Base-by-base conservation (phyloP, 495 filamentous ascomycete genomes). In the Talaromyces wortmannii region DNA sequence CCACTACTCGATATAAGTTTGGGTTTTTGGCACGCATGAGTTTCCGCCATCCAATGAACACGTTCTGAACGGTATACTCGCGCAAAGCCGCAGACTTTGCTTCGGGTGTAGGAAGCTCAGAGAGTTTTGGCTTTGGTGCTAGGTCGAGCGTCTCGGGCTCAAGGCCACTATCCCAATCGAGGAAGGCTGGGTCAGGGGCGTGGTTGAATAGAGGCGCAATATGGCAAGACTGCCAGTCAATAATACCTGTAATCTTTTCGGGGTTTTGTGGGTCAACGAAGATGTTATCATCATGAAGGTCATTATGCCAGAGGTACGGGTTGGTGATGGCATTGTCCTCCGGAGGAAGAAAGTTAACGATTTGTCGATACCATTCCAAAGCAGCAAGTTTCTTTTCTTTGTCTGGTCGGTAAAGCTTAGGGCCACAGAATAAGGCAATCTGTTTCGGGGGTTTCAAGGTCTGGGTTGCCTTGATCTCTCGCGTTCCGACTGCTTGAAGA, bases 251-350 rank as follows among this genome's bases (percentile, higher is more conserved):
- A 40, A 70, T 68, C 13, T 53, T 61, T 61, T 51, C 66, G 10
- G 67, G 62, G 45, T 70, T 64, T 13, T 63, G 32, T 8, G 63
- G 66, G 60, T 66, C 64, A 23, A 74, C 64, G 36, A 68, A 75
- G 48, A 77, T 61, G 57, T 75, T 77, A 40, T 63, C 68, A 62
- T 62, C 60, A 50, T 74, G 67, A 29, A 77, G 56, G 61, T 77
- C 72, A 55, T 62, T 50, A 55, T 77, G 72, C 69, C 69, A 74
- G 53, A 74, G 58, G 55, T 44, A 58, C 8, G 70, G 65, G 6
- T 23, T 64, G 54, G 57, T 58, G 53, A 69, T 66, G 18, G 60
- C 52, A 45, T 46, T 42, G 40, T 64, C 59, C n/a, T 53, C 57
- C 53, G 67, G 65, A 15, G 67, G 57, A 46, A 72, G 59, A 45